Evolutionary conservation across 345 rosid species (phyloP), one percentile per base, ranked within the genome.

Genomic region (Turnera subulata): DNA sequence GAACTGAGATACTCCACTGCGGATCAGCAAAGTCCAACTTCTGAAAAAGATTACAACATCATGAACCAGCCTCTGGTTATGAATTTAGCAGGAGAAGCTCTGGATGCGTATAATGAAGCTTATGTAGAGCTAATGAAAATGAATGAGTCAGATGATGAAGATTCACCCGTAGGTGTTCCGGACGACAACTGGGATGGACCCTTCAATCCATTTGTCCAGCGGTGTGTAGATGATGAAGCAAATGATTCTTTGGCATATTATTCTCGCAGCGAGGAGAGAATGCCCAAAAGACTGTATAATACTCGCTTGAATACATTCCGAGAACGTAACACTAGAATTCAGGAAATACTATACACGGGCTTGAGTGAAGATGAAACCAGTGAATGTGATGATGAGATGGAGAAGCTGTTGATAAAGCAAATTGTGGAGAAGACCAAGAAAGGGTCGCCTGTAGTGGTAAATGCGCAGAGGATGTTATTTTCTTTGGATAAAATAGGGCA

Each of bases 381-480:
- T 11, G 78, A 79, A 46, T 66, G 59, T 17, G 82, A 78, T 51
- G 85, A 64, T 55, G 93, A 84, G 62, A 70, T 77, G 69, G 88
- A 82, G 81, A 80, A 76, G 77, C 76, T 70, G 52, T 57, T 92
- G 68, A 92, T 92, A 56, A 74, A 83, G 70, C 93, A 86, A 67
- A 83, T 89, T 66, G 84, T 89, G 53, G 95, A 92, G 80, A 82
- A 82, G 72, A 82, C 85, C 55, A 92, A 76, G 77, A 81, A 76
- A 78, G 93, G 93, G 19, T 79, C 88, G 51, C 91, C 93, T 12
- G 86, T 57, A 24, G 70, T 89, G 70, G 24, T 84, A 55, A 83
- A 86, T 65, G 97, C 93, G 46, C 93, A 82, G 67, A 78, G 67
- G n/a, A 32, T 76, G 67, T 47, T 89, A 58, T 76, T 78, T 56